A percentile compares a stretch with the other conserved stretches of the same genome.
Evolutionary conservation across 2,329 filamentous ascomycete genomes (phyloP).

Genomic region (Aspergillus spinulosporus): DNA sequence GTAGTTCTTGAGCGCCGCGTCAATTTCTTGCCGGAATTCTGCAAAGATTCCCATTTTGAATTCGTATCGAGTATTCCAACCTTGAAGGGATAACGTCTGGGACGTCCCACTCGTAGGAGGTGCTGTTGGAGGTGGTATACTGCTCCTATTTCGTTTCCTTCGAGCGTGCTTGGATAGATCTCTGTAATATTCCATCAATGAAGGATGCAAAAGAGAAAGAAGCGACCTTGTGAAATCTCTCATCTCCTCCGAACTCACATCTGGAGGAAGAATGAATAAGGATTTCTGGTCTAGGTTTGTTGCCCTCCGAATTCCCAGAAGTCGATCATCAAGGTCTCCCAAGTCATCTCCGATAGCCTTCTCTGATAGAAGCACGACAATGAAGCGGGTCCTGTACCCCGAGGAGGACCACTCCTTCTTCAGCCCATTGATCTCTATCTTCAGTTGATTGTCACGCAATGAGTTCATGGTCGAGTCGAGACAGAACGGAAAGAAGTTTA

Average conservation of each 20-base stretch:
- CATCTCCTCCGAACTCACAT: conserved; percentile 69
- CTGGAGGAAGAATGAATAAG: conserved; percentile 79
- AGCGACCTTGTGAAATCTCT: conserved; percentile 72
- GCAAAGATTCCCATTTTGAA: conserved; percentile 89
- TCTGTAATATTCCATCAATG: conserved; percentile 84
- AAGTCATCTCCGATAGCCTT: conserved; percentile 63
- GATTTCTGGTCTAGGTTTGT: conserved; percentile 80
- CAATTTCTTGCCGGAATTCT: conserved; percentile 91
- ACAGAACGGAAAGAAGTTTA: conserved; percentile 78
- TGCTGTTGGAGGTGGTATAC: conserved; percentile 75
- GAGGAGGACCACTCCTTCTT: conserved; percentile 62
- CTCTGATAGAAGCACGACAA: conserved; percentile 75
- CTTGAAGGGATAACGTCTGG: conserved; percentile 77
- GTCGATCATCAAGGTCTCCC: conserved; percentile 68
- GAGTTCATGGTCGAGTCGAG: conserved; percentile 72
- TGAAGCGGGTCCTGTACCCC: conserved; percentile 72
- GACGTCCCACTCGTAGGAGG: conserved; percentile 82
- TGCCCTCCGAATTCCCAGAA: conserved; percentile 75
- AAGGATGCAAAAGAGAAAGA: conserved; percentile 69
- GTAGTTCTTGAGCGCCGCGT: conserved; percentile 80
- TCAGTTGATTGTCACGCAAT: conserved; percentile 82
- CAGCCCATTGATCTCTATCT: conserved; percentile 78
- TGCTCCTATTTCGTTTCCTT: conserved; percentile 79
- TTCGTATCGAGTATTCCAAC: conserved; percentile 93
- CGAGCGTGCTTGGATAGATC: conserved; percentile 90